These are phyloP conservation scores for Pyricularia grisea DNA, from an alignment of 2,329 filamentous ascomycete genomes.

Conservation along the genomic window DNA sequence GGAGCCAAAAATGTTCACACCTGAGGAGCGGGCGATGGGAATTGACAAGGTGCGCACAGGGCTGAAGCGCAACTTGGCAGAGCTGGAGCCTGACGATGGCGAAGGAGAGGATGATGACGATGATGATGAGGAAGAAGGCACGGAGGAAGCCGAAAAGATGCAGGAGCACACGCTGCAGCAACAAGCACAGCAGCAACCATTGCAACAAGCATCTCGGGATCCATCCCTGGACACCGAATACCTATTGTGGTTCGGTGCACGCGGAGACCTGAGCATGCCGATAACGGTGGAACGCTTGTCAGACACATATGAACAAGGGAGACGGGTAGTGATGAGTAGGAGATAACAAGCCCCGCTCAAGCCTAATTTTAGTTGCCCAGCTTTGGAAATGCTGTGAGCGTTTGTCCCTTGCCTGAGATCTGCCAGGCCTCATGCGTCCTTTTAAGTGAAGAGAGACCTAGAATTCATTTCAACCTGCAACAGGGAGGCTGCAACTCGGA, in stretches of 20 bases:
- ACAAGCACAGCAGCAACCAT: conserved; percentile 16
- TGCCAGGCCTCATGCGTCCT: no score
- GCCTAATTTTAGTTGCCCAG: no score
- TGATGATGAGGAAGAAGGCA: conserved; percentile 37
- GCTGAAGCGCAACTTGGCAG: conserved; percentile 44
- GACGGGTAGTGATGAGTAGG: neutral
- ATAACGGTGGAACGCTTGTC: conserved; percentile 29
- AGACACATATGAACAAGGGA: neutral
- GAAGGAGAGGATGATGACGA: conserved; percentile 48
- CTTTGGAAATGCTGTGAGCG: no score
- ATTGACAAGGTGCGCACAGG: conserved; percentile 65
- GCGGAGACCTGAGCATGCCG: conserved; percentile 35
- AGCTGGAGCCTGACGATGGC: conserved; percentile 44
- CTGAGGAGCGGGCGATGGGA: conserved; percentile 58
- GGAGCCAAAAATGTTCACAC: conserved; percentile 59
- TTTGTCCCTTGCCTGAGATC: no score
- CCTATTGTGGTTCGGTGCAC: conserved; percentile 33
- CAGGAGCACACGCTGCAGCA: conserved; percentile 10
- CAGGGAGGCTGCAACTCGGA: no score
- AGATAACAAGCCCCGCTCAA: neutral
- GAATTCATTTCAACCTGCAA: no score
- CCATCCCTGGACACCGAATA: conserved; percentile 34
- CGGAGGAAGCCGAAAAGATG: conserved; percentile 19
- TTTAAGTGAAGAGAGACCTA: no score
- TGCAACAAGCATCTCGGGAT: conserved; percentile 15